phyloP scores from a whole-genome alignment of 805 yeast species.

The Starmerella kuoi region DNA sequence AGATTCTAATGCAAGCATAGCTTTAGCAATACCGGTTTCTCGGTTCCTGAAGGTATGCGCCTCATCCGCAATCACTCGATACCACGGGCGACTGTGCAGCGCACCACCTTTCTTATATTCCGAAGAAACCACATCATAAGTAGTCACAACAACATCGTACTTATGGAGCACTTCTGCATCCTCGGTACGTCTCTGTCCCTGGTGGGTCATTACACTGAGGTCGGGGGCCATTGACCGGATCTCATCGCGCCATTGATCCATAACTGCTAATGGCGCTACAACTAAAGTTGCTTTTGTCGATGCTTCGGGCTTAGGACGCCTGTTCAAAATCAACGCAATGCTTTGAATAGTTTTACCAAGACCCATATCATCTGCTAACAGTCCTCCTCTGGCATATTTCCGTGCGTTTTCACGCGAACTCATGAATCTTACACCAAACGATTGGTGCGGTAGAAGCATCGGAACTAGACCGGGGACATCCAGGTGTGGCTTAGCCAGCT shows the following conservation, averaged over 20 bases:
- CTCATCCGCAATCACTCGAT: slow-evolving; percentile 52
- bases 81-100: slow-evolving; percentile 31
- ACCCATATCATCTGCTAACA: slow-evolving; percentile 86
- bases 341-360: slow-evolving; percentile 78
- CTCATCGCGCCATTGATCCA: slow-evolving; percentile 35
- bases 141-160: slow-evolving; percentile 31
- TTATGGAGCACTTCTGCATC: slow-evolving; percentile 14
- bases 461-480: slow-evolving; percentile 33
- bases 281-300: slow-evolving; percentile 30
- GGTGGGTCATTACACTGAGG: slow-evolving; percentile 26
- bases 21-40: slow-evolving; percentile 36
- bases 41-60: slow-evolving; percentile 50
- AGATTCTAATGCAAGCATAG: slow-evolving; percentile 35
- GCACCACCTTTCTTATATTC: slow-evolving; percentile 24
- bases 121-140: slow-evolving; percentile 27
- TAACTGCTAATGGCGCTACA: slow-evolving; percentile 34
- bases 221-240: slow-evolving; percentile 30
- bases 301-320: slow-evolving; percentile 11
- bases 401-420: slow-evolving; percentile 29
- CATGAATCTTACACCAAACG: slow-evolving; percentile 35
- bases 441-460: slow-evolving; percentile 37
- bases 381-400: slow-evolving; percentile 37
- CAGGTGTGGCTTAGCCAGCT: background rate
- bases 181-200: slow-evolving; percentile 27
- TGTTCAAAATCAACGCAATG: slow-evolving; percentile 47